Conservation (phyloP, 345 rosid species). For the Eucalyptus cloeziana region DNA sequence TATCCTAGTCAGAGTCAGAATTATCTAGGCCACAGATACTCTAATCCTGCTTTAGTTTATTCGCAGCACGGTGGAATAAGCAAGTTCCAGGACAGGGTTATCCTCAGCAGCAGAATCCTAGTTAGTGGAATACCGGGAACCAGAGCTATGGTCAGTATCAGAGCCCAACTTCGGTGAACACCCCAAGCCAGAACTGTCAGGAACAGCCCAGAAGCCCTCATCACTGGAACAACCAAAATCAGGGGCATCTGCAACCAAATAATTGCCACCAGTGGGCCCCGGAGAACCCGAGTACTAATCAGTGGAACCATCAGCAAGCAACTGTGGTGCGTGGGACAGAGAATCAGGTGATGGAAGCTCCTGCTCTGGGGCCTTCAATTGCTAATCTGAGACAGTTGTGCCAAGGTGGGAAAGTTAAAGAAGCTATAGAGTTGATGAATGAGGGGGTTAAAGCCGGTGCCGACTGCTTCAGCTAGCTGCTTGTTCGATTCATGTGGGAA, state of each 20-base stretch:
- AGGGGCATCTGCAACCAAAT: constrained; percentile 12
- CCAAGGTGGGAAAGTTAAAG: constrained; percentile 21
- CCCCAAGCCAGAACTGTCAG: background rate
- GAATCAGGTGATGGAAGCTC: background rate
- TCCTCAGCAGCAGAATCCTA: background rate
- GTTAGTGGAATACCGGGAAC: constrained; percentile 11
- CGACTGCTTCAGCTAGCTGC: constrained; percentile 1
- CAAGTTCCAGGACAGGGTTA: background rate
- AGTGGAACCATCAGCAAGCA: constrained; percentile 7
- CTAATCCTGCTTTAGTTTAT: background rate
- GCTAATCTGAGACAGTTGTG: constrained; percentile 14
- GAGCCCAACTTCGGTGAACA: background rate
- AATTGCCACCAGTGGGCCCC: constrained; percentile 19
- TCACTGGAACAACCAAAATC: constrained; percentile 14
- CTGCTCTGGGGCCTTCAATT: background rate
- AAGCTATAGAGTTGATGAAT: constrained; percentile 27
- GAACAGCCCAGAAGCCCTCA: constrained; percentile 3
- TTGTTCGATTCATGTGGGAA: constrained; percentile 14
- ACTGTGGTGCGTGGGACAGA: background rate
- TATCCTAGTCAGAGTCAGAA: background rate
- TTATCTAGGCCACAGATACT: background rate
- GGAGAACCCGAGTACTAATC: constrained; percentile 21
- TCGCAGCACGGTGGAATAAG: background rate
- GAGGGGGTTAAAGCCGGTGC: constrained; percentile 24
- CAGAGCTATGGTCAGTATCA: background rate